Evolutionary conservation across 352 stramenopile genomes (phyloP), one percentile per base, ranked within the genome.

Genomic region (Pythium guiyangense): DNA sequence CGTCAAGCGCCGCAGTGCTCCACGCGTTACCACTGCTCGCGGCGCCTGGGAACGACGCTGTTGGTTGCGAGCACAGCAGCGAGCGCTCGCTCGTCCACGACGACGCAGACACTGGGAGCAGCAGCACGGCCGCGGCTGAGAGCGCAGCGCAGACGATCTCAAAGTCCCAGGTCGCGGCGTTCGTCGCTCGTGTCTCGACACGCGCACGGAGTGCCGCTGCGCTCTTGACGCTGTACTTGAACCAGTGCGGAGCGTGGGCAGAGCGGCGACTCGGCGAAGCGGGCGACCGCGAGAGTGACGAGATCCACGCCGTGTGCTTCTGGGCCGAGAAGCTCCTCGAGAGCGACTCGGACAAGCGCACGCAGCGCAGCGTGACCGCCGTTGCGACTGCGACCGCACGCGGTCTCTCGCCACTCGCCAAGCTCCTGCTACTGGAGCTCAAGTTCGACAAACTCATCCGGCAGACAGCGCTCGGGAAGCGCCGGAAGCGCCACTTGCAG

Each of bases 181-280:
- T 71, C 42, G 42, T 68, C 14, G 31, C 42, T 39, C 35, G 47
- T 1, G 42, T 44, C 25, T 52, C 42, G 18, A 22, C 1, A 25
- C 35, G 49, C n/a, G 12, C 22, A 9, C 26, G 45, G 11, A 25
- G 50, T 2, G 44, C 40, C 1, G 34, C 43, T 25, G n/a, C 22
- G 9, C 26, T 64, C 4, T 27, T 64, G 43, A 45, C 27, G 18
- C 31, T 31, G 14, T 85, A 72, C 43, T 64, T 90, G 10, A 84
- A 90, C 43, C 77, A 88, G 51, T 88, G 75, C 20, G 79, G 79
- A 11, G 44, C 70, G 26, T 90, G 79, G 79, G 67, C 66, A 26
- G 54, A 86, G 8, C 54, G 70, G 17, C 62, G 66, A 39, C 59
- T 90, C 47, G 63, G 40, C n/a, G 58, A 43, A 25, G 47, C 22